Percentiles rank a stretch among this genome's conserved stretches.
phyloP scores from a whole-genome alignment of 2,329 filamentous ascomycete genomes.

The Trichoderma brevicompactum region DNA sequence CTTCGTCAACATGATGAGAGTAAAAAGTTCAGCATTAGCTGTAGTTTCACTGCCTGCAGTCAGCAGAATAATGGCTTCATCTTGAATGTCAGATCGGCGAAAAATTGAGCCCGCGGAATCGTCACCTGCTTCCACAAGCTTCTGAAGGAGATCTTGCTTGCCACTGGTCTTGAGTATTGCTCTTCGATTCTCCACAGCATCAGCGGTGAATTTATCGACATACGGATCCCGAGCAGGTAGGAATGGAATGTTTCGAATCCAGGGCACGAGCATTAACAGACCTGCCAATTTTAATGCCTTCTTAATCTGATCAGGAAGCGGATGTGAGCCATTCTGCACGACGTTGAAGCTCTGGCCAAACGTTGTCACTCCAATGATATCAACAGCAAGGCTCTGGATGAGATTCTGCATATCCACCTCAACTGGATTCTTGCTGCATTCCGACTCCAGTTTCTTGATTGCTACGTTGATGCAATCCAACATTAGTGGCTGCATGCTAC shows the following conservation, averaged over 20 bases:
- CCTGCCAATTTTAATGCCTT: background rate
- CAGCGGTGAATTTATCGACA: background rate
- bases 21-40: background rate
- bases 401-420: background rate
- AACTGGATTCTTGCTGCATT: background rate
- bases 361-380: background rate
- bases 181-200: background rate
- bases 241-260: background rate
- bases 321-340: background rate
- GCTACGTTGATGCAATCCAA: background rate
- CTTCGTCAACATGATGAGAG: background rate
- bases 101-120: background rate
- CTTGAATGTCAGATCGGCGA: conserved; percentile 3
- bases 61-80: background rate
- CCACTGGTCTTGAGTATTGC: background rate
- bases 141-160: background rate
- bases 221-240: background rate
- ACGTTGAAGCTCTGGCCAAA: background rate
- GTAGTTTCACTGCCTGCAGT: background rate
- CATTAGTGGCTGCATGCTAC: background rate
- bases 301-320: background rate
- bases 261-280: background rate
- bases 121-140: background rate
- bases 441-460: background rate
- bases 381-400: background rate